Conservation (phyloP, 139 green algal species). For the Picocystis salinarum region DNA sequence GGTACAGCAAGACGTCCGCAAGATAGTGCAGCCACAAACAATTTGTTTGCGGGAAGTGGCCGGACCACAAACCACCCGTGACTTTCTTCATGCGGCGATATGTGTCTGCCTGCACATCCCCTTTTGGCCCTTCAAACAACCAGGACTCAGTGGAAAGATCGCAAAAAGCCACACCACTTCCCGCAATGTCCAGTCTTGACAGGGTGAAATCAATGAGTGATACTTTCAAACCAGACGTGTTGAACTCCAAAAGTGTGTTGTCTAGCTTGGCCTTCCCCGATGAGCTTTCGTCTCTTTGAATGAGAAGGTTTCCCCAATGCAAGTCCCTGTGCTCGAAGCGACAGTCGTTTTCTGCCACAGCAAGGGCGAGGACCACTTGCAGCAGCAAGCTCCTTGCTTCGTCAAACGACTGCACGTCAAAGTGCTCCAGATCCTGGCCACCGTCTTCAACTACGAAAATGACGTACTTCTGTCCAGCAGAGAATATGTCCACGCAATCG, state of each 20-base stretch:
- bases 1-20: slow-evolving; percentile 45
- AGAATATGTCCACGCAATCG: slow-evolving; percentile 36
- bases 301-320: slow-evolving; percentile 76
- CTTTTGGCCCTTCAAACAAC: slow-evolving; percentile 68
- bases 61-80: slow-evolving; percentile 40
- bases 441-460: slow-evolving; percentile 44
- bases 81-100: slow-evolving; percentile 65
- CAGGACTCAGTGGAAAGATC: slow-evolving; percentile 57
- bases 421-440: slow-evolving; percentile 74
- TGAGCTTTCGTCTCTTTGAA: slow-evolving; percentile 7
- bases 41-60: slow-evolving; percentile 57
- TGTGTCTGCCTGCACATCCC: slow-evolving; percentile 52
- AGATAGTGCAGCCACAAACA: slow-evolving; percentile 83
- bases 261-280: background rate
- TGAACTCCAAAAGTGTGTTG: background rate
- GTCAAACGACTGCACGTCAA: slow-evolving; percentile 32
- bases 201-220: slow-evolving; percentile 78
- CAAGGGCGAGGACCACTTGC: slow-evolving; percentile 59
- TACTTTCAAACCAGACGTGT: slow-evolving; percentile 5
- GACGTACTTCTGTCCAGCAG: slow-evolving; percentile 28
- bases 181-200: slow-evolving; percentile 33
- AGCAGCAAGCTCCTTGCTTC: slow-evolving; percentile 63
- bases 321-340: slow-evolving; percentile 96
- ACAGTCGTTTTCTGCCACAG: slow-evolving; percentile 61
- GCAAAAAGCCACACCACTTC: slow-evolving; percentile 36